These are phyloP conservation scores for Spathaspora boniae DNA, from an alignment of 805 yeast genomes.

Conservation along the genomic window DNA sequence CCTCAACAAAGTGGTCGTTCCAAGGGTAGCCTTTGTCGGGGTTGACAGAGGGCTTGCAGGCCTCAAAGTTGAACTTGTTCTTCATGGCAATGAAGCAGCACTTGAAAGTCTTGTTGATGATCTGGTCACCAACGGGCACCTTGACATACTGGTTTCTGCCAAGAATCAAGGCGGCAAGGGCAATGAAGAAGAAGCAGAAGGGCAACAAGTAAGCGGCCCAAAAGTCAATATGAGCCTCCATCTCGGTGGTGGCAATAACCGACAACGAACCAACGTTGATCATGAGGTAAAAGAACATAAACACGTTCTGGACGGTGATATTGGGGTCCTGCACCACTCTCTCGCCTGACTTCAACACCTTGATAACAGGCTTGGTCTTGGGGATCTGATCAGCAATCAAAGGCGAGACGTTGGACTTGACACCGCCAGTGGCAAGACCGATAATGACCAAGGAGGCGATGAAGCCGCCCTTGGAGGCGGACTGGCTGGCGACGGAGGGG, in stretches of 20 bases:
- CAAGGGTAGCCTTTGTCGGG: conserved; percentile 50
- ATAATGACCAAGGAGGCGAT: conserved; percentile 53
- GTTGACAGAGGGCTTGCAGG: conserved; percentile 56
- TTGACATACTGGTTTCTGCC: conserved; percentile 57
- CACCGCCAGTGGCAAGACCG: conserved; percentile 80
- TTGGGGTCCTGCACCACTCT: conserved; percentile 55
- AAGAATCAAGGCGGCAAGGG: conserved; percentile 46
- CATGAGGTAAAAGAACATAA: conserved; percentile 73
- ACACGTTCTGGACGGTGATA: conserved; percentile 67
- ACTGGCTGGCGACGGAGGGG: conserved; percentile 49
- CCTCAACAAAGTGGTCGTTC: conserved; percentile 72
- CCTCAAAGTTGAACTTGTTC: conserved; percentile 48
- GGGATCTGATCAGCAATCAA: conserved; percentile 64
- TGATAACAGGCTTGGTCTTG: conserved; percentile 36
- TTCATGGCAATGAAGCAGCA: conserved; percentile 39
- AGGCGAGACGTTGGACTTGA: conserved; percentile 72
- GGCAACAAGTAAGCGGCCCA: conserved; percentile 77
- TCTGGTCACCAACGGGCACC: conserved; percentile 59
- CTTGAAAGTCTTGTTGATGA: conserved; percentile 51
- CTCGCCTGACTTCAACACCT: conserved; percentile 37
- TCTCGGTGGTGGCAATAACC: conserved; percentile 71
- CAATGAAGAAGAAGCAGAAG: conserved; percentile 53
- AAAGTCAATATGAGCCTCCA: conserved; percentile 63
- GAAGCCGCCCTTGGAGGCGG: conserved; percentile 63
- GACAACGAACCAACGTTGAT: conserved; percentile 74